Conservation (phyloP, 768 basidiomycete genomes). For the Jaapia argillacea region DNA sequence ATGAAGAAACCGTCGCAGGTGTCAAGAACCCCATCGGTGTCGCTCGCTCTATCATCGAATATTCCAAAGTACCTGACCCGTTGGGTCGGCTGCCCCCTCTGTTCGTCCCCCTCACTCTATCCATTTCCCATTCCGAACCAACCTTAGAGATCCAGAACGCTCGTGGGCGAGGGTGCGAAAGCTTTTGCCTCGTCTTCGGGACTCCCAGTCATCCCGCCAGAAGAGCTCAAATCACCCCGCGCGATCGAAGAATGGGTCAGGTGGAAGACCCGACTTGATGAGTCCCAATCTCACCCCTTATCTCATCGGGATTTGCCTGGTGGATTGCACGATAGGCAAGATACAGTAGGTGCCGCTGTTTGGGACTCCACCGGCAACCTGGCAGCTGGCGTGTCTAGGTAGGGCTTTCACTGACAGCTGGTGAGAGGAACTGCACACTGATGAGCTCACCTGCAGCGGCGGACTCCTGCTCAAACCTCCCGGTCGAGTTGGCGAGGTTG, state of each 20-base stretch:
- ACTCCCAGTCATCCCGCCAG: constrained; percentile 27
- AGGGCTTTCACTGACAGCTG: too few species aligned
- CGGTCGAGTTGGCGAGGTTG: constrained; percentile 70
- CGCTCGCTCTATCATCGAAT: constrained; percentile 46
- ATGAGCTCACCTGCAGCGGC: constrained; percentile 38
- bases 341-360: constrained; percentile 76
- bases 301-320: too few species aligned
- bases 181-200: constrained; percentile 33
- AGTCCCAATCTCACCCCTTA: too few species aligned
- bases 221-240: constrained; percentile 37
- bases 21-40: constrained; percentile 60
- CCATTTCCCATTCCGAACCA: constrained; percentile 1
- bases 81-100: constrained; percentile 65
- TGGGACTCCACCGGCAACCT: constrained; percentile 33
- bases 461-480: constrained; percentile 70
- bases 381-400: constrained; percentile 76
- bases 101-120: constrained; percentile 25
- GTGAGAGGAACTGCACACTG: too few species aligned
- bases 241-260: constrained; percentile 45
- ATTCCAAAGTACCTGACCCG: constrained; percentile 34
- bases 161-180: constrained; percentile 53
- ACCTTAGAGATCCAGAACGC: constrained; percentile 40
- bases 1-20: constrained; percentile 26
- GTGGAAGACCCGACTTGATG: constrained; percentile 43
- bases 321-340: constrained; percentile 38